Evolutionary conservation across 257 asterid species (phyloP), one percentile per base, ranked within the genome.

Genomic region (Nemophila menziesii): DNA sequence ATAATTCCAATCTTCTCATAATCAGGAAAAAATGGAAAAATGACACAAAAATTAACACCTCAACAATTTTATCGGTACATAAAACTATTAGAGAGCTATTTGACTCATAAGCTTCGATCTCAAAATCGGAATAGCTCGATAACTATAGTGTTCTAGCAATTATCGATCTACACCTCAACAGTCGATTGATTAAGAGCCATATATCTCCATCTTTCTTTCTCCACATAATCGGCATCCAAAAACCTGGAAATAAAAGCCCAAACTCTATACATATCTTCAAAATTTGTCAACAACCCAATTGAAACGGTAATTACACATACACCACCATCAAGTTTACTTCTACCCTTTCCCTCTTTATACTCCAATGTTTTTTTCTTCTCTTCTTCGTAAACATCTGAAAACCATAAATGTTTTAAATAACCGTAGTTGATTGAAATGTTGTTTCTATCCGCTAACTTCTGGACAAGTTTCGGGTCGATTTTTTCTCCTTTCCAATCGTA

Each of bases 141-240:
- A n/a, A n/a, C n/a, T n/a, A n/a, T n/a, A n/a, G n/a, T n/a, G n/a
- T n/a, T n/a, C n/a, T n/a, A n/a, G n/a, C n/a, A n/a, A n/a, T n/a
- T n/a, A n/a, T n/a, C n/a, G 12, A 13, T 29, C 36, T 65, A 81
- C 18, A 86, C 72, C 69, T 82, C 94, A 46, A 86, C 58, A 5
- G 83, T 74, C 3, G 72, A 67, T 61, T 74, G 92, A 72, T 86
- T 77, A 17, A 86, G 78, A 39, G 86, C 90, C 48, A 68, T 70
- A 48, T 86, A 86, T 49, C 94, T 79, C 94, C 94, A 82, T 22
- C 72, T 67, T 43, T 86, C 94, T 48, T 82, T 86, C 84, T 82
- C 94, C 52, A 82, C 84, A 60, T 76, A 86, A 79, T 86, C 96
- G 8, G 96, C 96, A 63, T 86, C 96, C 64, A 82, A 54, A 47